These are phyloP conservation scores for Breynia disticha DNA, from an alignment of 441 rosid species.

Conservation along the genomic window DNA sequence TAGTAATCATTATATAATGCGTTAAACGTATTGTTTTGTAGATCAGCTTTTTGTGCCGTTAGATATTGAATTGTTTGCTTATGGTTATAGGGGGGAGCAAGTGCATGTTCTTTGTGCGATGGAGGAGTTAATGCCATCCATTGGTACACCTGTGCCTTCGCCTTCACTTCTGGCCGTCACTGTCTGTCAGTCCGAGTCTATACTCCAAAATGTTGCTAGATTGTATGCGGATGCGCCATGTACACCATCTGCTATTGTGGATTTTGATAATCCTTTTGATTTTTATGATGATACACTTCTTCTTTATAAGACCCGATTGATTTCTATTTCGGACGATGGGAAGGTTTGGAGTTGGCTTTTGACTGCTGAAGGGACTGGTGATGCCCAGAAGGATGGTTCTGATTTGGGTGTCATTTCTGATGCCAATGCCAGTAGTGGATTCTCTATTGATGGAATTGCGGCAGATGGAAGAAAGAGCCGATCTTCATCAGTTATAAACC, in stretches of 20 bases:
- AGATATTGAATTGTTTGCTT: constrained; percentile 14
- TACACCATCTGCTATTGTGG: constrained; percentile 35
- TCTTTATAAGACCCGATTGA: constrained; percentile 53
- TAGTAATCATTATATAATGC: too few species aligned
- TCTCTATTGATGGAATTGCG: constrained; percentile 27
- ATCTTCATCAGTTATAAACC: constrained; percentile 25
- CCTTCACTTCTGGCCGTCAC: constrained; percentile 62
- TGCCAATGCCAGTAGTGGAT: constrained; percentile 13
- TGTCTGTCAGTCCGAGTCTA: constrained; percentile 65
- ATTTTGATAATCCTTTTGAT: constrained; percentile 78
- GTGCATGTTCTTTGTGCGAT: constrained; percentile 67
- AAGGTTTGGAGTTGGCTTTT: constrained; percentile 93
- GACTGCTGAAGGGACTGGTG: constrained; percentile 68
- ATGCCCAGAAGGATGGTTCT: constrained; percentile 29
- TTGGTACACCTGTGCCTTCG: constrained; percentile 69
- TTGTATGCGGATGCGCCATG: constrained; percentile 44
- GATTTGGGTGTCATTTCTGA: constrained; percentile 22
- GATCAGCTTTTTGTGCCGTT: too few species aligned
- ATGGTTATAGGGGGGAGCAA: constrained; percentile 73
- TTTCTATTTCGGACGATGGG: constrained; percentile 93
- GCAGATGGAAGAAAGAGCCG: constrained; percentile 28
- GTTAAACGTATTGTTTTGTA: too few species aligned
- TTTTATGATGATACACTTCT: constrained; percentile 63
- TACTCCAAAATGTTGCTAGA: constrained; percentile 66
- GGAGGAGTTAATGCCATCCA: constrained; percentile 89